Evolutionary conservation across 441 rosid genomes (phyloP).

Genomic region (Theobroma grandiflorum): DNA sequence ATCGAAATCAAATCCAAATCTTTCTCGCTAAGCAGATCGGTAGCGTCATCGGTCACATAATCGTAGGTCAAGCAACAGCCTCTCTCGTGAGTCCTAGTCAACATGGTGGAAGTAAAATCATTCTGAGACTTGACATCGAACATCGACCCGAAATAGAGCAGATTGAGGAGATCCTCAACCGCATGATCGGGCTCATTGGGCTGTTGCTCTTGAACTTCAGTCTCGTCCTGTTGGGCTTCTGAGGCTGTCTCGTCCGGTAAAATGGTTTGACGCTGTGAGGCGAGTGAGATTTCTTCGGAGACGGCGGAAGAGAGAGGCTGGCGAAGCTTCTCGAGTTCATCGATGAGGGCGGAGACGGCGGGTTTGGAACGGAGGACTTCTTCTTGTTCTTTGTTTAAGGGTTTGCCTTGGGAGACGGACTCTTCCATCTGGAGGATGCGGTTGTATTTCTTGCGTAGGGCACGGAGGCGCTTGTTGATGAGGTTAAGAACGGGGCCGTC

Average conservation of each 20-base stretch:
- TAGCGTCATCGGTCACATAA: slow-evolving; percentile 83
- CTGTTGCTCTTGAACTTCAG: slow-evolving; percentile 10
- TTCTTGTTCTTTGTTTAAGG: slow-evolving; percentile 82
- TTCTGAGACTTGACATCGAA: slow-evolving; percentile 86
- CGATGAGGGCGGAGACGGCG: slow-evolving; percentile 63
- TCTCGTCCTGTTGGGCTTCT: background rate
- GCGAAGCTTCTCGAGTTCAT: slow-evolving; percentile 92
- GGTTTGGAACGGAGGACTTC: slow-evolving; percentile 88
- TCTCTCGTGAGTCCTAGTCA: slow-evolving; percentile 85
- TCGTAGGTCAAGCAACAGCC: slow-evolving; percentile 92
- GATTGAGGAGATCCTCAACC: slow-evolving; percentile 72
- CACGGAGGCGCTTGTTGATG: slow-evolving; percentile 92
- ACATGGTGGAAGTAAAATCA: slow-evolving; percentile 79
- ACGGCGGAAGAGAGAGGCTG: slow-evolving; percentile 68
- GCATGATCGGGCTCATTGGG: slow-evolving; percentile 16
- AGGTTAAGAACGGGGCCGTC: slow-evolving; percentile 87
- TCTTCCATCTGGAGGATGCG: slow-evolving; percentile 90
- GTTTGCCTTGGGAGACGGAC: slow-evolving; percentile 73
- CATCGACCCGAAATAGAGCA: slow-evolving; percentile 81
- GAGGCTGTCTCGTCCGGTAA: slow-evolving; percentile 27
- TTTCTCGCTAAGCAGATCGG: slow-evolving; percentile 76
- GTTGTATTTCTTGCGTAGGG: slow-evolving; percentile 83
- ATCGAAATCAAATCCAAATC: slow-evolving; percentile 78
- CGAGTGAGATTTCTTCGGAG: slow-evolving; percentile 74
- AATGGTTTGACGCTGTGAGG: slow-evolving; percentile 34